Evolutionary conservation across 2,329 filamentous ascomycete species (phyloP).

Genomic region (Beauveria bassiana): DNA sequence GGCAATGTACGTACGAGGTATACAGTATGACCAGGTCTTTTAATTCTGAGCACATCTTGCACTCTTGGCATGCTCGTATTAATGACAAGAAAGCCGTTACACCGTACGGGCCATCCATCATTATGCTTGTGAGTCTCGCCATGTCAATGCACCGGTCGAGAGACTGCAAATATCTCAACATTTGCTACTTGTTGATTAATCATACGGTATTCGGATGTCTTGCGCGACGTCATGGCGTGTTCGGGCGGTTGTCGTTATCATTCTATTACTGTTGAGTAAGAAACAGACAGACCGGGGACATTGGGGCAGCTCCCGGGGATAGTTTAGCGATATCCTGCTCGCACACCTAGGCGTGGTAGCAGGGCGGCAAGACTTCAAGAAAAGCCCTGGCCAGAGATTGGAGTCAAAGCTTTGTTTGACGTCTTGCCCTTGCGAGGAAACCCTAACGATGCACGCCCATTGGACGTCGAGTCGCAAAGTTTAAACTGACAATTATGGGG

Average conservation of each 20-base stretch:
- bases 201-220: no score
- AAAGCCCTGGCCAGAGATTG: background rate
- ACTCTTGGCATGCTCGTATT: background rate
- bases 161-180: background rate
- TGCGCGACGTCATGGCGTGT: background rate
- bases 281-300: background rate
- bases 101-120: background rate
- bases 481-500: conserved; percentile 3
- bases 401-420: conserved; percentile 1
- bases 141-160: background rate
- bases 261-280: no score
- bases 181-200: background rate
- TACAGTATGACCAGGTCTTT: no score
- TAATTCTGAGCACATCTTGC: background rate
- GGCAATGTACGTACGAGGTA: background rate
- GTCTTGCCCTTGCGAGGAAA: background rate
- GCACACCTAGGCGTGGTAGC: background rate
- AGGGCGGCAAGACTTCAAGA: background rate
- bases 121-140: background rate
- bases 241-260: background rate
- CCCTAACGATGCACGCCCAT: background rate
- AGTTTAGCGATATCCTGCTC: background rate
- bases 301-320: background rate
- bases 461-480: background rate
- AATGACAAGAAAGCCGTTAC: background rate